phyloP scores from a whole-genome alignment of 2,329 filamentous ascomycete species.

The Hymenoscyphus occultus region DNA sequence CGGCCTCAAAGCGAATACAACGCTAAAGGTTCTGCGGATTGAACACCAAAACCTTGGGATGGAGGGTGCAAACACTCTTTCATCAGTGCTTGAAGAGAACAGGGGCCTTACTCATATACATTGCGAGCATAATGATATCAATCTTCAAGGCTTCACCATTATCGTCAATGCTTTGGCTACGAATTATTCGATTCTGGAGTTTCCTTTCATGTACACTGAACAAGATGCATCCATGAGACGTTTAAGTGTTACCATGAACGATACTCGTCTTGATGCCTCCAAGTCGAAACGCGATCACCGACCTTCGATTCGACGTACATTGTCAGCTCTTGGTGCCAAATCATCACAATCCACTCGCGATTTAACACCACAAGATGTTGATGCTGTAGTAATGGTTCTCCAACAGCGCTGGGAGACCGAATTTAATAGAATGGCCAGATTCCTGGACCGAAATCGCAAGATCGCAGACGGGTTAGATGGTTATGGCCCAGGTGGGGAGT shows the following conservation, averaged over 20 bases:
- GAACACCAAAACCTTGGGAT: slow-evolving; percentile 67
- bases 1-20: slow-evolving; percentile 61
- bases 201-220: slow-evolving; percentile 62
- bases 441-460: slow-evolving; percentile 34
- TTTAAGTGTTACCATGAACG: slow-evolving; percentile 38
- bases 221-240: slow-evolving; percentile 56
- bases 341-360: slow-evolving; percentile 26
- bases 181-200: slow-evolving; percentile 59
- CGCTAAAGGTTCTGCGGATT: slow-evolving; percentile 60
- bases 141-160: slow-evolving; percentile 66
- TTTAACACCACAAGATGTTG: slow-evolving; percentile 34
- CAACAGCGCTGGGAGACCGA: slow-evolving; percentile 34
- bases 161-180: slow-evolving; percentile 65
- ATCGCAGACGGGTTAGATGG: slow-evolving; percentile 30
- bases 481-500: slow-evolving; percentile 18
- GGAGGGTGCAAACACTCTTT: slow-evolving; percentile 66
- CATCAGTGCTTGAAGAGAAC: slow-evolving; percentile 66
- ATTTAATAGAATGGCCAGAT: slow-evolving; percentile 29
- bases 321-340: slow-evolving; percentile 31
- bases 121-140: slow-evolving; percentile 70
- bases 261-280: slow-evolving; percentile 21
- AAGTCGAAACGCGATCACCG: slow-evolving; percentile 26
- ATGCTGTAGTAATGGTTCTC: slow-evolving; percentile 32
- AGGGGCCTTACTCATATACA: slow-evolving; percentile 60
- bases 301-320: slow-evolving; percentile 31